Evolutionary conservation across 768 basidiomycete genomes (phyloP).

Genomic region (Trametes maxima): DNA sequence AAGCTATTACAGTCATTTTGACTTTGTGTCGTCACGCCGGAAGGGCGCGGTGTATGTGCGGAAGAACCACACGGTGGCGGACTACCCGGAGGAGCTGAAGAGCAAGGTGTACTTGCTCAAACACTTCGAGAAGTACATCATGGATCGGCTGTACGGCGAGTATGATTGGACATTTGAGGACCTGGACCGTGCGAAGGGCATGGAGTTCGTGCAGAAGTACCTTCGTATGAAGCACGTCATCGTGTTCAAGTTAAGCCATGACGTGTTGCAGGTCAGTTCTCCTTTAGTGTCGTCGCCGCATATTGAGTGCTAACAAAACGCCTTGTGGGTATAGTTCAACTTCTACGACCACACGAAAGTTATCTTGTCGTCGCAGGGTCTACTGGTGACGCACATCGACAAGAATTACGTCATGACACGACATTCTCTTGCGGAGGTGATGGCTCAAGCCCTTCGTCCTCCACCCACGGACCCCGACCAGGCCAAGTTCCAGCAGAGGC

Average conservation of each 20-base stretch:
- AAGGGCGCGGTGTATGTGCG: constrained; percentile 70
- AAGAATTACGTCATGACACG: constrained; percentile 80
- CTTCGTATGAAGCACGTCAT: constrained; percentile 97
- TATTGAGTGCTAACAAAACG: constrained; percentile 8
- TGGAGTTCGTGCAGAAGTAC: constrained; percentile 97
- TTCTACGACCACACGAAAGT: constrained; percentile 98
- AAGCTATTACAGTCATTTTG: constrained; percentile 67
- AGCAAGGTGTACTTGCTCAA: constrained; percentile 91
- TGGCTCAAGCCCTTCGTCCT: constrained; percentile 53
- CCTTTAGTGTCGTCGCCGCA: neutral
- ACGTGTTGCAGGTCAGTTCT: constrained; percentile 81
- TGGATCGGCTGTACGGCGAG: constrained; percentile 84
- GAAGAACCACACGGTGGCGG: constrained; percentile 67
- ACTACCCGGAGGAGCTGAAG: constrained; percentile 82
- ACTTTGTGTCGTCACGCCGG: constrained; percentile 76
- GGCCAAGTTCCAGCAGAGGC: constrained; percentile 59
- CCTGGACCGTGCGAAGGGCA: constrained; percentile 65
- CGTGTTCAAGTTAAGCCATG: constrained; percentile 94
- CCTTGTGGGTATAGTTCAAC: constrained; percentile 72
- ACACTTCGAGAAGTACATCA: constrained; percentile 94
- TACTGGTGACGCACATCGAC: constrained; percentile 87
- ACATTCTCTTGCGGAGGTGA: constrained; percentile 70
- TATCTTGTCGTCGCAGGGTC: constrained; percentile 80
- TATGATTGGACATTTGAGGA: constrained; percentile 84
- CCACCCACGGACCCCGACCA: constrained; percentile 51